Evolutionary conservation across 2,329 filamentous ascomycete genomes (phyloP).

Genomic region (Raffaelea ambrosiae): DNA sequence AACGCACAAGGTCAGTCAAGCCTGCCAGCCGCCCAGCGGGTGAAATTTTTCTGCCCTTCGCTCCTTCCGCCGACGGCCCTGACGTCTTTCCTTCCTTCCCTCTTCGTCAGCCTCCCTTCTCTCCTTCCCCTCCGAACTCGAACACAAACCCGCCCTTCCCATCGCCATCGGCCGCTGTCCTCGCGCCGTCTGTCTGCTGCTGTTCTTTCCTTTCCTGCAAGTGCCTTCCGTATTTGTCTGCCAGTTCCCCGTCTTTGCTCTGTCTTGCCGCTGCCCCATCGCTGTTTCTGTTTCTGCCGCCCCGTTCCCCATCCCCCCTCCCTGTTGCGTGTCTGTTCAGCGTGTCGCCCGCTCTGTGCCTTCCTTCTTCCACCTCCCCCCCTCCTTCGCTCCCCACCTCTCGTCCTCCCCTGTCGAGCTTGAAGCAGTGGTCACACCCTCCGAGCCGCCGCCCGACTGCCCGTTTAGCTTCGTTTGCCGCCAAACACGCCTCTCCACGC

Average conservation of each 20-base stretch:
- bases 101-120: not conserved
- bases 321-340: too few relatives aligned
- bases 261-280: too few relatives aligned
- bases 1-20: too few relatives aligned
- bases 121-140: not conserved
- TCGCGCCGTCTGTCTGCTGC: too few relatives aligned
- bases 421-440: not conserved
- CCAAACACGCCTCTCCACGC: conserved; percentile 4
- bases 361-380: not conserved
- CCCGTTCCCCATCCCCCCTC: too few relatives aligned
- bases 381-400: not conserved
- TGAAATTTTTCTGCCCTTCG: too few relatives aligned
- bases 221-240: too few relatives aligned
- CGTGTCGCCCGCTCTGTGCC: too few relatives aligned
- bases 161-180: too few relatives aligned
- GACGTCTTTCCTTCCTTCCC: not conserved
- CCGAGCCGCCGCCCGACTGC: conserved; percentile 1
- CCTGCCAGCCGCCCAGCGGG: too few relatives aligned
- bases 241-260: not conserved
- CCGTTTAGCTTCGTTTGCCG: conserved; percentile 7
- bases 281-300: too few relatives aligned
- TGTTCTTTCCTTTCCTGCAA: too few relatives aligned
- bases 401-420: not conserved
- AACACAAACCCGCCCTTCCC: not conserved
- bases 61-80: not conserved